Base-by-base conservation (phyloP, 495 filamentous ascomycete genomes). In the Diplogelasinospora grovesii region DNA sequence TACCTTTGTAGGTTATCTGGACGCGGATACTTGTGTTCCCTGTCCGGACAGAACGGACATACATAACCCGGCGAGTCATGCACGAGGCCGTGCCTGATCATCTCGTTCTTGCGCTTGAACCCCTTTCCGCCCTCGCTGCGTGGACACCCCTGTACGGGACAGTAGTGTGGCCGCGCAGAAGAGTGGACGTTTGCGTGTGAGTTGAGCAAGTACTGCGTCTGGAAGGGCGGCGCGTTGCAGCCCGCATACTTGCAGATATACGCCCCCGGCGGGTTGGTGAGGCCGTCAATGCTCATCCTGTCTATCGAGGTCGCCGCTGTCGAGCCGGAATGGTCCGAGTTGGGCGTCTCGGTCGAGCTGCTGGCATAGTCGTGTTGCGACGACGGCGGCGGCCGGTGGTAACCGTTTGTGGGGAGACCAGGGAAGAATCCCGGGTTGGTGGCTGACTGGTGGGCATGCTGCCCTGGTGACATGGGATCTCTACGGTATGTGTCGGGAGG, bases 171-270 rank as follows among this genome's bases (percentile, higher is more conserved):
- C 24, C 92, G 74, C 43, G 77, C 82, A 46, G 86, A 85, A 4
- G 88, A 94, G 60, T 98, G 92, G 5, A 98, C 93, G 57, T 97
- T 98, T 33, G 84, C 83, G 61, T 98, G 93, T n/a, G 93, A 98
- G 57, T 90, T 95, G 41, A 74, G 44, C 29, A 71, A 60, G 53
- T 72, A 76, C 51, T 97, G 92, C 1, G 92, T 97, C 61, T 95
- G 89, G 52, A 98, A 98, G 4, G 92, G 85, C 14, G 75, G 59
- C 28, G 89, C 90, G 18, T 54, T 89, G 54, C 92, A 98, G 8
- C 82, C 85, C 18, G 27, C 22, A 18, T 51, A 52, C 5, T 45
- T 48, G 47, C 58, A 61, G n/a, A 43, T 25, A 22, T 59, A 61
- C 3, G 22, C 27, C 14, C 47, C 58, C 0, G 46, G 43, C 8